Evolutionary conservation across 2,329 filamentous ascomycete species (phyloP), one percentile per base, ranked within the genome.

Genomic region (Aspergillus sp.): DNA sequence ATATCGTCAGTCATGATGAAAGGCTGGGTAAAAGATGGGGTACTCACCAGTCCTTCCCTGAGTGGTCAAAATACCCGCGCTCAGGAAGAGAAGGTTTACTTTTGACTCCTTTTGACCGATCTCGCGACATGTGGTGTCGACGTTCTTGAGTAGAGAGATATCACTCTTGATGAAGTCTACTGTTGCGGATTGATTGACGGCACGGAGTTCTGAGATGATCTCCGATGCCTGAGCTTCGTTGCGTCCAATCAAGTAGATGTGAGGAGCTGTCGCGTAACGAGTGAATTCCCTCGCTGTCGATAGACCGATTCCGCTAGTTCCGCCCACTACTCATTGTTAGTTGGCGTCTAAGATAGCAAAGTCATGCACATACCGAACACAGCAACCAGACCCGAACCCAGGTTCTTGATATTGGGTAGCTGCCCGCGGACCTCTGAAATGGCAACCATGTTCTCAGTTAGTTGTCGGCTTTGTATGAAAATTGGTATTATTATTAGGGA

Each of bases 261-360:
- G 79, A 0, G 84, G 82, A 0, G 67, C 69, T 1, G 62, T 55
- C 1, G 78, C 71, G 38, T 78, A 65, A 45, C 78, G 76, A 17
- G 78, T 75, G 51, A 85, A 80, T n/a, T 75, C 69, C 58, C 78
- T 80, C 25, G 85, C 70, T 0, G 82, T 79, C 8, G 76, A 69
- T 63, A 83, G 77, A 10, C 82, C 82, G 55, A 86, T 83, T 21
- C 83, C 84, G 25, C 78, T 78, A 1, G 83, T 86, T 41, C 79
- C 83, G 48, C 84, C 82, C 3, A 82, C 67, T 68, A 51, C 28
- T 19, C 2, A 15, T 39, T 38, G 43, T 53, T 51, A 59, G 50
- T 19, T 39, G 19, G 12, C 4, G 12, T 13, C 12, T 12, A 30
- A 15, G 32, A 15, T 36, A 15, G 32, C 5, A 36, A 5, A 15